A percentile compares a stretch with the other conserved stretches of the same genome.
Evolutionary conservation across 257 asterid genomes (phyloP).

Genomic region (Apocynum venetum): DNA sequence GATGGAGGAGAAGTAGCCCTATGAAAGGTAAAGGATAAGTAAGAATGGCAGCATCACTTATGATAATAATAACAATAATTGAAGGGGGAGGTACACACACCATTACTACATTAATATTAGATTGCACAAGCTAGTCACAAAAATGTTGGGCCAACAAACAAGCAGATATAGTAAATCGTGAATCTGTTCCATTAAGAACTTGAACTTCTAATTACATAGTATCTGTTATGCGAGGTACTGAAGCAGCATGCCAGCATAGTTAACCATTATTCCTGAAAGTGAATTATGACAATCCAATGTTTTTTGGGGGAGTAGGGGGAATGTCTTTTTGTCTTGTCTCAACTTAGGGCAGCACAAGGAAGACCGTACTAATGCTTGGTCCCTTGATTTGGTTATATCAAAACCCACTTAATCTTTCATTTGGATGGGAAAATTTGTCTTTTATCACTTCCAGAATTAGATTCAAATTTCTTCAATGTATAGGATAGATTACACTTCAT

Average conservation of each 20-base stretch:
- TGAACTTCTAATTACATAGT: not conserved
- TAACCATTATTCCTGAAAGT: not conserved
- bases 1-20: conserved; percentile 97
- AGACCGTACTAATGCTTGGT: not conserved
- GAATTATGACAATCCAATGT: not conserved
- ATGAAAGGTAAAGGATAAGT: conserved; percentile 23
- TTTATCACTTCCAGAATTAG: not conserved
- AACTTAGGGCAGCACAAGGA: not conserved
- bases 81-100: not conserved
- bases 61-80: not conserved
- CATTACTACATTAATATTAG: not conserved
- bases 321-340: not conserved
- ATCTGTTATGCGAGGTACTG: not conserved
- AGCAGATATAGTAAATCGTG: not conserved
- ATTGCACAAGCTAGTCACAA: not conserved
- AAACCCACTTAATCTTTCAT: not conserved
- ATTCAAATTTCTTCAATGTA: not conserved
- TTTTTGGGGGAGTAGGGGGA: no score
- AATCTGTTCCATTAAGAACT: not conserved
- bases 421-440: not conserved
- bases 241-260: not conserved
- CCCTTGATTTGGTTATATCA: not conserved
- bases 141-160: not conserved
- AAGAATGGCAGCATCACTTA: conserved; percentile 8
- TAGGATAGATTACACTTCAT: not conserved